These are phyloP conservation scores for Akebia trifoliata DNA, from an alignment of 164 flowering plant genomes.

Conservation along the genomic window DNA sequence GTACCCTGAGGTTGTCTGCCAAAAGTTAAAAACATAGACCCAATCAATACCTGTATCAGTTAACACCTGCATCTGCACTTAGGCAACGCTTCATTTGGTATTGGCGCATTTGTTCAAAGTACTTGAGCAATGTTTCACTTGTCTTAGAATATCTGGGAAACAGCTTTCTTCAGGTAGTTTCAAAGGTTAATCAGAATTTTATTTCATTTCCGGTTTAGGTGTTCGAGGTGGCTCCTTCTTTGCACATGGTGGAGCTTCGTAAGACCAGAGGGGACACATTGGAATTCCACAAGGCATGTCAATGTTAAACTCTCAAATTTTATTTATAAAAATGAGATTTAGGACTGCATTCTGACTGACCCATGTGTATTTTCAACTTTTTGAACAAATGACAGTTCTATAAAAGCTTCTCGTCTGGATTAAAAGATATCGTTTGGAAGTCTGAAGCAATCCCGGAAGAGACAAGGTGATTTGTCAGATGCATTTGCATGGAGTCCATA, in stretches of 20 bases:
- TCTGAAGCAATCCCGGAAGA: constrained; percentile 38
- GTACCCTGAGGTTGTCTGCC: too few species aligned
- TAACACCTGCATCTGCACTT: too few species aligned
- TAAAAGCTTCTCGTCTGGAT: constrained; percentile 52
- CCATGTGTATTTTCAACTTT: neutral
- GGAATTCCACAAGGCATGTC: constrained; percentile 83
- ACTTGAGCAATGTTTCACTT: too few species aligned
- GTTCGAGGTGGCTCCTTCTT: constrained; percentile 83
- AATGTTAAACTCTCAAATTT: neutral
- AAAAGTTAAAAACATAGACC: neutral
- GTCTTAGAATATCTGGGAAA: neutral
- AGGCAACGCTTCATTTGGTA: too few species aligned
- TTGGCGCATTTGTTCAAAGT: too few species aligned
- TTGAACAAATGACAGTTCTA: constrained; percentile 37
- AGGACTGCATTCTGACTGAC: too few species aligned
- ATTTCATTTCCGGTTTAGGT: constrained; percentile 35
- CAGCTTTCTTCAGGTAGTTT: neutral
- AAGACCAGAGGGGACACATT: constrained; percentile 92
- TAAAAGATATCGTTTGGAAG: constrained; percentile 70
- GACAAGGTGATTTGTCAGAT: constrained; percentile 22
- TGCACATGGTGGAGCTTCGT: constrained; percentile 89
- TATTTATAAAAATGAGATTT: neutral
- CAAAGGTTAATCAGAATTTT: neutral
- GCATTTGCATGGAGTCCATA: neutral
- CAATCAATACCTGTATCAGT: too few species aligned